Conservation (phyloP, 441 rosid species). For the Erodium texanum region DNA sequence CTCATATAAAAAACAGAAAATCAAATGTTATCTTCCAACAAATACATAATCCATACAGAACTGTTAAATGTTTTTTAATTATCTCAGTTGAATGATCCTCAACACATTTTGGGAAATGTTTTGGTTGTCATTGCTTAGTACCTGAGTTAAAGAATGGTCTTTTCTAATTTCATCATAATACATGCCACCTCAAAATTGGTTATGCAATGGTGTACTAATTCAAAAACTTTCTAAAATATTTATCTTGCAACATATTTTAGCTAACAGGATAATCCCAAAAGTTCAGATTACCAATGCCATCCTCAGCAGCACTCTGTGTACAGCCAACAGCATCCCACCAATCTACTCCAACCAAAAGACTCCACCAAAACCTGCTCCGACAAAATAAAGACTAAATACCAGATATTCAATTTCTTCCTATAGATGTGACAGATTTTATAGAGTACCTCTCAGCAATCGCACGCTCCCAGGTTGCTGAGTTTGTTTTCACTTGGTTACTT, state of each 20-base stretch:
- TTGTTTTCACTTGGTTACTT: conserved; percentile 64
- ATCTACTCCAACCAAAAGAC: conserved; percentile 99
- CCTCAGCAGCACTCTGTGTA: conserved; percentile 99
- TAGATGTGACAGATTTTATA: not conserved
- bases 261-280: not conserved
- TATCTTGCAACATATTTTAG: not conserved
- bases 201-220: not conserved
- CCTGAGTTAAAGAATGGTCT: not conserved
- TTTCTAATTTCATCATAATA: not conserved
- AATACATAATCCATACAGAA: not conserved
- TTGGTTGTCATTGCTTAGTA: not conserved
- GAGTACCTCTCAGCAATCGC: conserved; percentile 96
- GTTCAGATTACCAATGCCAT: conserved; percentile 61
- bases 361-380: conserved; percentile 95
- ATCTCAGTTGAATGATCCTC: not conserved
- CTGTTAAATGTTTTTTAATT: not conserved
- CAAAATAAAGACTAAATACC: conserved; percentile 15
- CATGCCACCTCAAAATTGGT: not conserved
- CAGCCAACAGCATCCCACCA: conserved; percentile 99
- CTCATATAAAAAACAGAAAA: not conserved
- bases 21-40: not conserved
- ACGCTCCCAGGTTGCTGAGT: conserved; percentile 84
- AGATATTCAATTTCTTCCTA: conserved; percentile 1
- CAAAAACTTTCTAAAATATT: not conserved
- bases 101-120: not conserved